Evolutionary conservation across 305 asterid species (phyloP).

Genomic region (Fraxinus albicans): DNA sequence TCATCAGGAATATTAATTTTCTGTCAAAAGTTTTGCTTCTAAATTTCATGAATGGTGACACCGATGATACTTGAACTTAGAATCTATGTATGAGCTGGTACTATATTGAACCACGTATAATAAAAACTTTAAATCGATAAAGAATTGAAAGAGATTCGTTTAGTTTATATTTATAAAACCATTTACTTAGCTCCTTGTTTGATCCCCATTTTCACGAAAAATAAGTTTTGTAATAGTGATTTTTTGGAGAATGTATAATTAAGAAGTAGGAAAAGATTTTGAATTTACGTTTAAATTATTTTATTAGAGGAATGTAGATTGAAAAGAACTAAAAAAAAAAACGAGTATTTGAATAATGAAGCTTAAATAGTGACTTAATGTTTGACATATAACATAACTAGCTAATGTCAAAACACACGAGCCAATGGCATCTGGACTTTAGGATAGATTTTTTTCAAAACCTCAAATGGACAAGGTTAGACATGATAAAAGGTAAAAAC

Average conservation of each 20-base stretch:
- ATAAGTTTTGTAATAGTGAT: too few species aligned
- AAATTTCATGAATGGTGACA: neutral
- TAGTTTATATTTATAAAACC: neutral
- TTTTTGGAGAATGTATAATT: too few species aligned
- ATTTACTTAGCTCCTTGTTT: neutral
- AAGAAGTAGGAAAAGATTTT: too few species aligned
- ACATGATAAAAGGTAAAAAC: neutral
- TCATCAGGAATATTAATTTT: neutral
- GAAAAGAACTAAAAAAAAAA: too few species aligned
- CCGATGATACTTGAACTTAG: neutral
- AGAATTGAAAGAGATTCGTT: too few species aligned
- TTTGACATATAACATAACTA: neutral
- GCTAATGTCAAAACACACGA: neutral
- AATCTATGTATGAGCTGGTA: too few species aligned
- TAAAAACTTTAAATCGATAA: too few species aligned
- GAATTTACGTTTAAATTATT: too few species aligned
- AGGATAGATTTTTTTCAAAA: neutral
- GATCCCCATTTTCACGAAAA: too few species aligned
- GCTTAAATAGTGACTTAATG: neutral
- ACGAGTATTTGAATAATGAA: too few species aligned
- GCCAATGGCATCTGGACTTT: neutral
- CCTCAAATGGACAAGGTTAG: neutral
- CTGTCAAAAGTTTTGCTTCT: neutral
- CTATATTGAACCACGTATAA: neutral
- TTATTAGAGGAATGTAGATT: too few species aligned